Conservation (phyloP, 2,329 filamentous ascomycete species). For the Trichoderma sp. region DNA sequence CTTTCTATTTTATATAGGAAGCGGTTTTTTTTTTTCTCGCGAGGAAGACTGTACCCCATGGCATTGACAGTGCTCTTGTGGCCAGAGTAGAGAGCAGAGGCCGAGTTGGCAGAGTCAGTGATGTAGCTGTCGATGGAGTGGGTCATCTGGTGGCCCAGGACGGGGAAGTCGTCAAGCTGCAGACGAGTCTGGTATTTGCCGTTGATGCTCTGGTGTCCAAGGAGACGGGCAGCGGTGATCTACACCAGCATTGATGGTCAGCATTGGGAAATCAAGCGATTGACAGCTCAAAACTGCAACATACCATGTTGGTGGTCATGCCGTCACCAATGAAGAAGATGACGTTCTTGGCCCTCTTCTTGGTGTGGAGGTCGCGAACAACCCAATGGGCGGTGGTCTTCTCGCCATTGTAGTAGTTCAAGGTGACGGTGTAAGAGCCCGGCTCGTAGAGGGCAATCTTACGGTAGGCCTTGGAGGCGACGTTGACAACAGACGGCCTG, state of each 20-base stretch:
- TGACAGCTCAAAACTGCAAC: neutral
- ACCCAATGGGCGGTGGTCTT: conserved; percentile 73
- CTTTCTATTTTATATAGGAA: neutral
- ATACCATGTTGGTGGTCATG: conserved; percentile 69
- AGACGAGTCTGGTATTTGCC: conserved; percentile 76
- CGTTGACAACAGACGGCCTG: conserved; percentile 70
- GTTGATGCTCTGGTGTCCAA: conserved; percentile 79
- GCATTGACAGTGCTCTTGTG: conserved; percentile 84
- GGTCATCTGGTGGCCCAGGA: conserved; percentile 86
- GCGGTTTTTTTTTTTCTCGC: too few species aligned
- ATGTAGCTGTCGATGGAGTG: conserved; percentile 83
- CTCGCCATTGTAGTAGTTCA: conserved; percentile 70
- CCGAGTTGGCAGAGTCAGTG: conserved; percentile 82
- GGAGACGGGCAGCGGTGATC: conserved; percentile 74
- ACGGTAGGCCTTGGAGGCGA: conserved; percentile 75
- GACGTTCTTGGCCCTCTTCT: conserved; percentile 79
- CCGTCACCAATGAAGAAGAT: conserved; percentile 78
- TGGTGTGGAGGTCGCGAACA: conserved; percentile 66
- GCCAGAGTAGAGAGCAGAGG: conserved; percentile 75
- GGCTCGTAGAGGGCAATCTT: conserved; percentile 73
- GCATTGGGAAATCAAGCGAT: neutral
- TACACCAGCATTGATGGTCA: conserved; percentile 18
- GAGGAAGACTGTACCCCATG: conserved; percentile 52
- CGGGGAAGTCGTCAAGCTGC: conserved; percentile 77
- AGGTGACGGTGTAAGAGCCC: conserved; percentile 71